Base-by-base conservation (phyloP, 139 green algal species). In the Picochlorum sp. region DNA sequence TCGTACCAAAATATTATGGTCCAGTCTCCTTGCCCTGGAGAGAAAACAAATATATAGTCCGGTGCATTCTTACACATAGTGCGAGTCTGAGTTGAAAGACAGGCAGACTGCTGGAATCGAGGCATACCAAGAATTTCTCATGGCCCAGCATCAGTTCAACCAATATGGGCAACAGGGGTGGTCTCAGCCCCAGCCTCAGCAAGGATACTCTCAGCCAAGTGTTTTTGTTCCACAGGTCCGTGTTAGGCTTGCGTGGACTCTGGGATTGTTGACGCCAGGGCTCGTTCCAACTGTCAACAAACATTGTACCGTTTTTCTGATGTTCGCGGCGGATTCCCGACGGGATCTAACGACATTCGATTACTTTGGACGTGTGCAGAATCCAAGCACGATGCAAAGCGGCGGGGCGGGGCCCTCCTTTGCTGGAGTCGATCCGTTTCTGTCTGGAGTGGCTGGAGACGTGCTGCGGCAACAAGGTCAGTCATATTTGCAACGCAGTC, bases 401-500 rank as follows among this genome's bases (percentile, higher is more conserved):
- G n/a, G 18, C 11, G 18, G 47, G 47, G 47, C 11, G 11, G 47
- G 11, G 18, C 5, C 18, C 16, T 21, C n/a, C 18, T 20, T 54
- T 20, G 47, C 47, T 54, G 18, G 47, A 21, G 60, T 50, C 37
- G 60, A 79, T 24, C 63, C 73, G n/a, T 78, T 78, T 52, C 45
- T 79, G 24, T 61, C 57, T 8, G 73, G 73, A 24, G 16, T 80
- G 6, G 78, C 75, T 13, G 70, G 61, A 23, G 71, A 65, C 49
- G 68, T 85, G 68, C 70, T 85, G 49, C 72, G 67, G 15, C 76
- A 83, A 59, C 63, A 67, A 44, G 76, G 78, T 3, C 60, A 69
- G 49, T 71, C 57, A 3, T 85, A 85, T 63, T 45, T 85, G 16
- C 60, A 79, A 56, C 63, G 76, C 2, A 74, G 76, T 18, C 72